Evolutionary conservation across 208 protist genomes (phyloP).

Genomic region (Tritrichomonas musculus): DNA sequence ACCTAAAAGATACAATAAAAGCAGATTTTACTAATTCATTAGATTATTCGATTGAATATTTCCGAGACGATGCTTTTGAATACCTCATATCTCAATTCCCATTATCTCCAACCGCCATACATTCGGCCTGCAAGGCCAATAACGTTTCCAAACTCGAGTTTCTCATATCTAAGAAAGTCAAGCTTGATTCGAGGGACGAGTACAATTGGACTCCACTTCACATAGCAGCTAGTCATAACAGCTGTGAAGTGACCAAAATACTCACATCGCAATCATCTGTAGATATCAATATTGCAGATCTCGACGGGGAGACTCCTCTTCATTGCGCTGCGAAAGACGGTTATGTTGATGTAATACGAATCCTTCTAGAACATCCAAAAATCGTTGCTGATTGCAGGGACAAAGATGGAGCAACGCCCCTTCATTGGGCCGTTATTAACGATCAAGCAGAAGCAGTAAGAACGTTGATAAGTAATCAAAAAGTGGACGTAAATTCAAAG

Average conservation of each 20-base stretch:
- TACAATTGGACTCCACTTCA: neutral
- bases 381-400: neutral
- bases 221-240: neutral
- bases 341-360: neutral
- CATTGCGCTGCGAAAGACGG: neutral
- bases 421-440: neutral
- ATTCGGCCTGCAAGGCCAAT: no score
- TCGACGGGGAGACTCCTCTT: constrained; percentile 5
- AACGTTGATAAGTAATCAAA: neutral
- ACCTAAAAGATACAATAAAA: no score
- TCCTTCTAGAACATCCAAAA: neutral
- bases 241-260: neutral
- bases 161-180: no score
- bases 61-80: no score
- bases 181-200: neutral
- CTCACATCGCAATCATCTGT: neutral
- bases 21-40: no score
- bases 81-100: no score
- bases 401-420: neutral
- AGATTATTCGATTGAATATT: no score
- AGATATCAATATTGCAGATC: neutral
- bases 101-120: no score
- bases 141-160: no score
- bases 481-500: neutral
- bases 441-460: neutral